These are phyloP conservation scores for Glaciozyma antarctica DNA, from an alignment of 768 basidiomycete genomes.

Conservation along the genomic window DNA sequence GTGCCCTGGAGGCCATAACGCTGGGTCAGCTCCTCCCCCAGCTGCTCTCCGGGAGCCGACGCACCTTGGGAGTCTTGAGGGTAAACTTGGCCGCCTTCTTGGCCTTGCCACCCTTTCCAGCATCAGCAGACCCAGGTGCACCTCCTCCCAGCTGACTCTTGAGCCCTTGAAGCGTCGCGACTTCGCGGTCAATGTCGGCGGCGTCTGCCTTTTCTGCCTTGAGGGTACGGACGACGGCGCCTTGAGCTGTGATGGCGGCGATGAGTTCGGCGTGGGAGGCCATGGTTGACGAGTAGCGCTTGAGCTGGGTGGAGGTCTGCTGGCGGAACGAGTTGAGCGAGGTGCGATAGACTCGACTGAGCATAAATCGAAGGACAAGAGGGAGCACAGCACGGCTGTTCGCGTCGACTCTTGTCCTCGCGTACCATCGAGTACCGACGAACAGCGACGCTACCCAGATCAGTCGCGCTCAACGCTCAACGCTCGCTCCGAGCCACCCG, in stretches of 20 bases:
- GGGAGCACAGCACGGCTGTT: not conserved
- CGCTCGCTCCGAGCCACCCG: not conserved
- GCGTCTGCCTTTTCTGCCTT: not conserved
- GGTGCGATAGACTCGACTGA: not conserved
- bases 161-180: not conserved
- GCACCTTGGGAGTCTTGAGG: constrained; percentile 88
- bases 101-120: not conserved
- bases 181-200: not conserved
- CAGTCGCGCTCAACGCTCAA: no score
- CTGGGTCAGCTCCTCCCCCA: not conserved
- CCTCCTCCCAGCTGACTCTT: not conserved
- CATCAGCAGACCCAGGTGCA: not conserved
- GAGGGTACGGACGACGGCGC: not conserved
- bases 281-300: not conserved
- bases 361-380: not conserved
- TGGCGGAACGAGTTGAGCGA: not conserved
- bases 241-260: not conserved
- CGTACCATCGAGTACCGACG: no score
- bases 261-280: not conserved
- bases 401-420: no score
- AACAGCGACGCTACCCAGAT: no score
- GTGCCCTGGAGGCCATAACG: constrained; percentile 56
- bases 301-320: not conserved
- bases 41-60: constrained; percentile 36
- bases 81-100: constrained; percentile 45